Conservation (phyloP, 768 basidiomycete species). For the Lactarius hatsudake region DNA sequence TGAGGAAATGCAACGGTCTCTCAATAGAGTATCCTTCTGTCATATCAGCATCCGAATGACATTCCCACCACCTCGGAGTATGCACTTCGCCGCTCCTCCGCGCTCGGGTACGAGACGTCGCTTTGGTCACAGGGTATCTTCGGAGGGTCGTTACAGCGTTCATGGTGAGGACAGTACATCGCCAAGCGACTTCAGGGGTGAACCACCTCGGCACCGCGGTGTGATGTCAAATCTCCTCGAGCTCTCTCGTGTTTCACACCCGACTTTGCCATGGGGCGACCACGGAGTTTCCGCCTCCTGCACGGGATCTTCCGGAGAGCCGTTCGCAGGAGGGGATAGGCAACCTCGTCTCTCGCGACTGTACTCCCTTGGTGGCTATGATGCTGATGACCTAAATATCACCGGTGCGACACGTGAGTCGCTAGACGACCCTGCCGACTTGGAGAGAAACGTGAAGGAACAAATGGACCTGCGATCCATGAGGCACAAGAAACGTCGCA, state of each 20-base stretch:
- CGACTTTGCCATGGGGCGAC: neutral
- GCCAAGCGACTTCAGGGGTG: neutral
- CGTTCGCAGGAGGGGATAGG: neutral
- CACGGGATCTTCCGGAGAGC: constrained; percentile 2
- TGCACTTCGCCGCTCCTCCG: constrained; percentile 1
- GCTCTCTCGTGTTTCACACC: constrained; percentile 8
- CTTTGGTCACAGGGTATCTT: neutral
- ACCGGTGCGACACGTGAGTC: constrained; percentile 51
- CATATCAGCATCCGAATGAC: constrained; percentile 22
- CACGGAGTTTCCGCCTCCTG: neutral
- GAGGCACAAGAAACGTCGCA: constrained; percentile 61
- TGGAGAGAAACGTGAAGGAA: constrained; percentile 47
- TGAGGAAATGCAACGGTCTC: neutral
- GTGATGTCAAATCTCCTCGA: constrained; percentile 22
- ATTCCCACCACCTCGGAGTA: constrained; percentile 5
- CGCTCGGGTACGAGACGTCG: constrained; percentile 3
- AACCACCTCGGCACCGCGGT: constrained; percentile 1
- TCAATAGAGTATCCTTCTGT: constrained; percentile 17
- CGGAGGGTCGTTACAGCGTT: neutral
- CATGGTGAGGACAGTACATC: neutral
- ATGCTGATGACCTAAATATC: constrained; percentile 68
- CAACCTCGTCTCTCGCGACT: constrained; percentile 5
- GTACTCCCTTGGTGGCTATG: constrained; percentile 33
- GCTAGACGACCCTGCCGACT: constrained; percentile 54
- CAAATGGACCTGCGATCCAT: constrained; percentile 45